Evolutionary conservation across 2,329 filamentous ascomycete genomes (phyloP).

Genomic region (Aspergillus amoenus): DNA sequence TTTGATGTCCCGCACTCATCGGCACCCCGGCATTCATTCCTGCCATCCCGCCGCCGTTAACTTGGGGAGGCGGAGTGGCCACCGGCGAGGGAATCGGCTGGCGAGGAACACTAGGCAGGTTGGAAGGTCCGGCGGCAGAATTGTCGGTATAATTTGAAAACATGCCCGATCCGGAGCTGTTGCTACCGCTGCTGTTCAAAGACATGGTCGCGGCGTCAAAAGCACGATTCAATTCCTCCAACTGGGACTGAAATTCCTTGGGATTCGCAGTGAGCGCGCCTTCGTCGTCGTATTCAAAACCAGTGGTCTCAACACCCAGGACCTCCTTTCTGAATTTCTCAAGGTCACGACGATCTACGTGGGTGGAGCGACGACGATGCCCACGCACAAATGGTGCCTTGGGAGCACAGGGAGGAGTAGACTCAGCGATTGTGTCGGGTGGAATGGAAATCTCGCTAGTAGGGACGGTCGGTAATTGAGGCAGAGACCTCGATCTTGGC

Average conservation of each 20-base stretch:
- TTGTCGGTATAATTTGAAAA: constrained; percentile 36
- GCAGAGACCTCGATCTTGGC: constrained; percentile 1
- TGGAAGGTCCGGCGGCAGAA: constrained; percentile 27
- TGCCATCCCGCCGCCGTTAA: constrained; percentile 37
- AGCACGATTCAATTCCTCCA: constrained; percentile 37
- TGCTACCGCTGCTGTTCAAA: constrained; percentile 33
- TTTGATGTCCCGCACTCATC: constrained; percentile 51
- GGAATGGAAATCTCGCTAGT: constrained; percentile 8
- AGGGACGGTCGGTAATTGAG: not conserved
- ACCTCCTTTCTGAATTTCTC: constrained; percentile 39
- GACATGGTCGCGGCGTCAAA: constrained; percentile 36
- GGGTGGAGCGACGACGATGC: constrained; percentile 43
- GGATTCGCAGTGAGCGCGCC: constrained; percentile 20
- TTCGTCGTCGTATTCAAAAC: constrained; percentile 32
- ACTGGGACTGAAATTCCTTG: constrained; percentile 29
- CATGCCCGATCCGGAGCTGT: constrained; percentile 28
- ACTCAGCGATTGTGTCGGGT: constrained; percentile 34
- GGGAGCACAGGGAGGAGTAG: constrained; percentile 29
- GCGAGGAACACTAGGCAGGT: constrained; percentile 33
- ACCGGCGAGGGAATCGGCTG: constrained; percentile 35
- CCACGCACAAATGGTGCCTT: constrained; percentile 37
- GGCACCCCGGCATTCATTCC: constrained; percentile 40
- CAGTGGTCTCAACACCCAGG: constrained; percentile 31
- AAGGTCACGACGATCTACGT: constrained; percentile 40
- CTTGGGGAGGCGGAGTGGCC: constrained; percentile 31